Percentiles rank a stretch among this genome's conserved stretches.
These are phyloP conservation scores for Funneliformis geosporum DNA, from an alignment of 192 early-diverging fungal genomes.

Conservation along the genomic window DNA sequence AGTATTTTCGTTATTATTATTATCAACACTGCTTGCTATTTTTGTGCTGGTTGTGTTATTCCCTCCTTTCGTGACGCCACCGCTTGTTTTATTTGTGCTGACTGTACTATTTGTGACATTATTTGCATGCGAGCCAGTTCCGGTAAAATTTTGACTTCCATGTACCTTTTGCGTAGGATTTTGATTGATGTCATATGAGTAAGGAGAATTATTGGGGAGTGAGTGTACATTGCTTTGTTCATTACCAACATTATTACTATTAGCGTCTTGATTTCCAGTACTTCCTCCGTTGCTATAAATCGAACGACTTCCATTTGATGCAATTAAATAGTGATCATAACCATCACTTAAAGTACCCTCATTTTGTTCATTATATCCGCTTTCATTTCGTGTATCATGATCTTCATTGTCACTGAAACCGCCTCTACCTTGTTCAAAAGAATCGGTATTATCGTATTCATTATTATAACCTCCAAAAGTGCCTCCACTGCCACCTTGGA, in stretches of 20 bases:
- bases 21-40: background rate
- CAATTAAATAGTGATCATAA: background rate
- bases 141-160: background rate
- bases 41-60: background rate
- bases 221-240: background rate
- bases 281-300: background rate
- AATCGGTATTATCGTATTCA: background rate
- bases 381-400: background rate
- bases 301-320: background rate
- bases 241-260: background rate
- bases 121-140: background rate
- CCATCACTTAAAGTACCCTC: no score
- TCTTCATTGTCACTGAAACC: background rate
- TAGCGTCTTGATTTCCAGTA: background rate
- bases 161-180: background rate
- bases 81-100: background rate
- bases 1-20: background rate
- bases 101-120: background rate
- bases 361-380: no score
- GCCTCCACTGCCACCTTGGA: background rate
- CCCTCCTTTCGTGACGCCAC: background rate
- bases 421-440: background rate
- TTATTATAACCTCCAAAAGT: background rate
- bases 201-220: background rate
- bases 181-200: slow-evolving; percentile 6